phyloP scores from a whole-genome alignment of 2,329 filamentous ascomycete genomes.

The Byssothecium circinans region DNA sequence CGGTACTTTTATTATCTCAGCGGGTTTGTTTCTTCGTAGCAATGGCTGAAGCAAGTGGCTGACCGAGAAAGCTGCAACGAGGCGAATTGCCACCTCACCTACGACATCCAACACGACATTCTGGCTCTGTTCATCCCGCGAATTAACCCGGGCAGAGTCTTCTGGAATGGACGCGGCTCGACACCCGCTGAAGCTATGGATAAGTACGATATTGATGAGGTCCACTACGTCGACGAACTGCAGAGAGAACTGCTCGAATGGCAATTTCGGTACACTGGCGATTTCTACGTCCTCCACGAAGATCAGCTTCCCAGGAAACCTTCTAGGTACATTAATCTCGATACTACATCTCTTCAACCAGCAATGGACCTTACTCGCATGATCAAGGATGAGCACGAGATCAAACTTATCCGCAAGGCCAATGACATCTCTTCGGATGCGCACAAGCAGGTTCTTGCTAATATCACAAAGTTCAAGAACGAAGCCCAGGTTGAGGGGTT shows the following conservation, averaged over 20 bases:
- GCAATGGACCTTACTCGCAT: conserved; percentile 80
- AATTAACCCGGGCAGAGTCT: conserved; percentile 61
- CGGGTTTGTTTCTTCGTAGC: conserved; percentile 41
- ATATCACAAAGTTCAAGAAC: conserved; percentile 65
- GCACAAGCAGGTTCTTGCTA: conserved; percentile 70
- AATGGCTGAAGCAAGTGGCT: too few relatives aligned
- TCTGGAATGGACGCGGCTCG: conserved; percentile 67
- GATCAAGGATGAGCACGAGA: conserved; percentile 81
- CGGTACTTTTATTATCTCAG: conserved; percentile 65
- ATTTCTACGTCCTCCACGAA: conserved; percentile 42
- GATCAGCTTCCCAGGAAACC: conserved; percentile 20
- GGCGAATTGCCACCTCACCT: conserved; percentile 59
- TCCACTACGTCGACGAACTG: conserved; percentile 55
- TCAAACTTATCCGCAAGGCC: conserved; percentile 76
- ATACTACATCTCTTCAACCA: conserved; percentile 56
- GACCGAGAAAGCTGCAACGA: conserved; percentile 44
- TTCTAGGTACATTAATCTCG: conserved; percentile 15
- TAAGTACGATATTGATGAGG: conserved; percentile 70
- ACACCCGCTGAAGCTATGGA: conserved; percentile 62
- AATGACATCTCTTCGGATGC: conserved; percentile 78
- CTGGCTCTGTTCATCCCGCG: conserved; percentile 75
- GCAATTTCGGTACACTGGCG: conserved; percentile 24
- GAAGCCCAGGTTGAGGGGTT: conserved; percentile 83
- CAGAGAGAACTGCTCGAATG: conserved; percentile 34
- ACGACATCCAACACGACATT: conserved; percentile 60